Evolutionary conservation across 306 rosid species (phyloP).

Genomic region (Prunus mongolica): DNA sequence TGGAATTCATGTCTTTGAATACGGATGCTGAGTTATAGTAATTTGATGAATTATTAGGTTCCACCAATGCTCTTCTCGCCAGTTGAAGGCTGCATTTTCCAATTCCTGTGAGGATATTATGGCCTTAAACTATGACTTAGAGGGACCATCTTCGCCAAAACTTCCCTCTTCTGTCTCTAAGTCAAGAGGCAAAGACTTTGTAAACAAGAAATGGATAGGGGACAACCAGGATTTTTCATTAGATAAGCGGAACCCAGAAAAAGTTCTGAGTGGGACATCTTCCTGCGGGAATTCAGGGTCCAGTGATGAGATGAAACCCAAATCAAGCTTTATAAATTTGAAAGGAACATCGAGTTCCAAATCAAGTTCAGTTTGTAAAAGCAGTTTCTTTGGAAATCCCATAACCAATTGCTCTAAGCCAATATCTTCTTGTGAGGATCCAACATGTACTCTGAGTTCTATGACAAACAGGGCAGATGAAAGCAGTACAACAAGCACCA

Average conservation of each 20-base stretch:
- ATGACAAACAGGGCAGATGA: slow-evolving; percentile 27
- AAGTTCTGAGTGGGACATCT: slow-evolving; percentile 31
- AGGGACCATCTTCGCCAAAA: slow-evolving; percentile 38
- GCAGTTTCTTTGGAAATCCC: slow-evolving; percentile 25
- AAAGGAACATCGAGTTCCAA: slow-evolving; percentile 33
- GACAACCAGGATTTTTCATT: slow-evolving; percentile 25
- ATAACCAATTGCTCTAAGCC: slow-evolving; percentile 18
- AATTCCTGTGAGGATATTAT: slow-evolving; percentile 34
- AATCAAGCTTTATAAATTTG: slow-evolving; percentile 18
- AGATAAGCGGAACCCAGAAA: slow-evolving; percentile 36
- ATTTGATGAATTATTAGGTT: slow-evolving; percentile 49
- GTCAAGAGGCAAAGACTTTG: slow-evolving; percentile 71
- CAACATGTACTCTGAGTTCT: slow-evolving; percentile 27
- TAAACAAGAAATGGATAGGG: slow-evolving; percentile 50
- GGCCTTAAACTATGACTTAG: slow-evolving; percentile 31
- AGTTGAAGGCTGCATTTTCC: slow-evolving; percentile 57
- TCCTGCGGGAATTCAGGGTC: slow-evolving; percentile 25
- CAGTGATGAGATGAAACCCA: slow-evolving; percentile 37
- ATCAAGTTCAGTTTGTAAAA: slow-evolving; percentile 27
- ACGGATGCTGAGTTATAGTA: slow-evolving; percentile 6
- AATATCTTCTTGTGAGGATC: slow-evolving; percentile 20
- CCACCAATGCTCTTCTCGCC: slow-evolving; percentile 60
- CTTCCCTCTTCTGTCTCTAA: slow-evolving; percentile 66
- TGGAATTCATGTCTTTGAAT: neutral
- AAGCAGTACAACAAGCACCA: slow-evolving; percentile 42